Evolutionary conservation across 2,329 filamentous ascomycete species (phyloP).

Genomic region (Trichophyton mentagrophytes): DNA sequence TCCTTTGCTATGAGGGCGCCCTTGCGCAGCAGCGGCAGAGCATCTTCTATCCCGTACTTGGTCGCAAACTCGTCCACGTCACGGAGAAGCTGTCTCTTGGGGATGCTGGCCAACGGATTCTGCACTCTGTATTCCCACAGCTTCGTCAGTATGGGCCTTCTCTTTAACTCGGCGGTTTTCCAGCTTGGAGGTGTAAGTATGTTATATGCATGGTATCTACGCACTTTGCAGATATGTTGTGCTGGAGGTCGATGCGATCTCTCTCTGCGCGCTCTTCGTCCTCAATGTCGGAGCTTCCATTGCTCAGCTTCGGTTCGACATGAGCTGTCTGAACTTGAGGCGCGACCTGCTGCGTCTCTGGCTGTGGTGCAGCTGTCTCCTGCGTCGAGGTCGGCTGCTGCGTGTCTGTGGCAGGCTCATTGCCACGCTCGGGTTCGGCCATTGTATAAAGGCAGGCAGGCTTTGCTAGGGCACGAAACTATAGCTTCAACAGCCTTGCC

Average conservation of each 20-base stretch:
- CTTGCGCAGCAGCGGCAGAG: slow-evolving; percentile 32
- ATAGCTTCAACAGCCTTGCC: neutral
- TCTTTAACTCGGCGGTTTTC: neutral
- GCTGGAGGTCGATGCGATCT: slow-evolving; percentile 20
- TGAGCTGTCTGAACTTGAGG: neutral
- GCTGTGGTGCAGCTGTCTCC: neutral
- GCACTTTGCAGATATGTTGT: slow-evolving; percentile 21
- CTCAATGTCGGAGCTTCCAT: neutral
- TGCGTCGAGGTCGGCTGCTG: neutral
- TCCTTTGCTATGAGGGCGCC: slow-evolving; percentile 40
- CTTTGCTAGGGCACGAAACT: too few species aligned
- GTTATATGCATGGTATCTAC: slow-evolving; percentile 5
- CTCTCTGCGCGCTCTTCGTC: slow-evolving; percentile 16
- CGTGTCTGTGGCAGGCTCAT: neutral
- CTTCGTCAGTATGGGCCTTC: too few species aligned
- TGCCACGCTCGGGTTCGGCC: neutral
- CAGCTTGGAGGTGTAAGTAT: neutral
- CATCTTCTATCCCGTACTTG: slow-evolving; percentile 30
- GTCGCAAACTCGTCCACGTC: slow-evolving; percentile 34
- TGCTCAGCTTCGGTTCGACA: neutral
- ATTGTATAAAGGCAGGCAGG: neutral
- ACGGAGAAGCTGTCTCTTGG: slow-evolving; percentile 25
- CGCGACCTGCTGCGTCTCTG: neutral
- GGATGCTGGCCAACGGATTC: slow-evolving; percentile 34
- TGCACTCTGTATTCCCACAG: slow-evolving; percentile 28